phyloP scores from a whole-genome alignment of 345 rosid species.

The Gossypium arboreum region DNA sequence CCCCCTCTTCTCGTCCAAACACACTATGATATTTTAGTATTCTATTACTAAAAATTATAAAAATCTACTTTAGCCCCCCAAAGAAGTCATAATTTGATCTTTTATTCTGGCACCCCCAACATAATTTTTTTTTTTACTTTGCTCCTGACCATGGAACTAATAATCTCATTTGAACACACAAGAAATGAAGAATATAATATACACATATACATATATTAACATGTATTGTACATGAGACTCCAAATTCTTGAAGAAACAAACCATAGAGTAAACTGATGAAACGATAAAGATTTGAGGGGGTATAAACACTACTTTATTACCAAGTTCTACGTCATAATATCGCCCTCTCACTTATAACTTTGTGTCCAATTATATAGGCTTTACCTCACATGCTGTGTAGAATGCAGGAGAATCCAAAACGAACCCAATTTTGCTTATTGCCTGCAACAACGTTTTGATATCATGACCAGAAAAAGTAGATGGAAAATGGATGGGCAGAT shows the following conservation, averaged over 20 bases:
- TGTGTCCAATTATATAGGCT: background rate
- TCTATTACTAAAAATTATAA: background rate
- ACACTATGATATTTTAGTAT: background rate
- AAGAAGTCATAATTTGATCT: background rate
- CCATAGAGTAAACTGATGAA: background rate
- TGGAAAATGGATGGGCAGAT: background rate
- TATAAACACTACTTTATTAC: background rate
- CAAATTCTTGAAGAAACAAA: background rate
- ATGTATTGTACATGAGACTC: background rate
- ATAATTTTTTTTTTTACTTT: too few relatives aligned
- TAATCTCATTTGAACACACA: background rate
- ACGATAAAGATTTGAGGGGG: background rate
- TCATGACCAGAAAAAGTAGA: background rate
- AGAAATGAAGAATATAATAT: background rate
- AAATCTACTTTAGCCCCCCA: background rate
- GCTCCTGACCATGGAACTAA: background rate
- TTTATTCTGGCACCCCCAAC: background rate
- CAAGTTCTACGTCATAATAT: background rate
- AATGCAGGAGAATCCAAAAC: slow-evolving; percentile 61
- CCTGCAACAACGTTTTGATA: slow-evolving; percentile 35
- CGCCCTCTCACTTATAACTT: background rate
- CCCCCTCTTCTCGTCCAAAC: background rate
- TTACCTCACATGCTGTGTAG: slow-evolving; percentile 67
- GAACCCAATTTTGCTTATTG: slow-evolving; percentile 59
- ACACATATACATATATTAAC: background rate